Percentiles rank a stretch among this genome's conserved stretches.
These are phyloP conservation scores for Trichoderma oligosporum DNA, from an alignment of 2,329 filamentous ascomycete genomes.

Conservation along the genomic window DNA sequence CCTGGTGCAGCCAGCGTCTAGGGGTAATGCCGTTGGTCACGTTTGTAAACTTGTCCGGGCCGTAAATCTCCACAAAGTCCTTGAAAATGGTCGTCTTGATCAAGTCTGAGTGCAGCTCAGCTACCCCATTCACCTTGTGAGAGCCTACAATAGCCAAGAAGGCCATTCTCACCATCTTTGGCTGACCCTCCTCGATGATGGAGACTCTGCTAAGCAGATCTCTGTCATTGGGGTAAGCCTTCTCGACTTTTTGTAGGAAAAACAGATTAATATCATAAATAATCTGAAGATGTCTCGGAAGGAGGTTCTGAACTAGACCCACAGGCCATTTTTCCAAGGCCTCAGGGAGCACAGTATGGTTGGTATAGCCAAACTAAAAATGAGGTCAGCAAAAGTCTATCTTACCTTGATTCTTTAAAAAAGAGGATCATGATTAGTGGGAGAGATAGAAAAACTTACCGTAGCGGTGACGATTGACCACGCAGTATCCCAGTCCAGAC, in stretches of 20 bases:
- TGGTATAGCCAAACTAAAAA: constrained; percentile 85
- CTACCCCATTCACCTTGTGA: constrained; percentile 98
- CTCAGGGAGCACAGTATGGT: constrained; percentile 96
- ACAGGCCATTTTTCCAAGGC: constrained; percentile 99
- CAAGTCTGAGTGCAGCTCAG: constrained; percentile 93
- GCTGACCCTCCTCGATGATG: constrained; percentile 93
- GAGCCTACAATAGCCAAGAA: constrained; percentile 92
- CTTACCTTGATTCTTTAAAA: not conserved
- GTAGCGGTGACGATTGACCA: constrained; percentile 76
- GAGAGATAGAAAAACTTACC: constrained; percentile 45
- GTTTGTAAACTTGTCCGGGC: constrained; percentile 96
- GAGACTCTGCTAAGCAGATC: constrained; percentile 85
- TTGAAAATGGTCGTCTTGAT: constrained; percentile 99
- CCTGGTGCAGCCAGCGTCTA: constrained; percentile 93
- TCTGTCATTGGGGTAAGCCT: constrained; percentile 81
- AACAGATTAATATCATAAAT: constrained; percentile 97
- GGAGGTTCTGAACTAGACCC: constrained; percentile 81
- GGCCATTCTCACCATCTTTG: constrained; percentile 98
- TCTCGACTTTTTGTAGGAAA: constrained; percentile 89
- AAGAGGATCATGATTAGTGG: too few species aligned
- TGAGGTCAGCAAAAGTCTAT: not conserved
- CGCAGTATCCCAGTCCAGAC: constrained; percentile 86
- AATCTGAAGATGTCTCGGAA: constrained; percentile 91
- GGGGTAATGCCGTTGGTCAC: constrained; percentile 98
- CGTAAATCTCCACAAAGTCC: constrained; percentile 94